Conservation (phyloP, 2,329 filamentous ascomycete genomes). For the Trichophyton schoenleinii region DNA sequence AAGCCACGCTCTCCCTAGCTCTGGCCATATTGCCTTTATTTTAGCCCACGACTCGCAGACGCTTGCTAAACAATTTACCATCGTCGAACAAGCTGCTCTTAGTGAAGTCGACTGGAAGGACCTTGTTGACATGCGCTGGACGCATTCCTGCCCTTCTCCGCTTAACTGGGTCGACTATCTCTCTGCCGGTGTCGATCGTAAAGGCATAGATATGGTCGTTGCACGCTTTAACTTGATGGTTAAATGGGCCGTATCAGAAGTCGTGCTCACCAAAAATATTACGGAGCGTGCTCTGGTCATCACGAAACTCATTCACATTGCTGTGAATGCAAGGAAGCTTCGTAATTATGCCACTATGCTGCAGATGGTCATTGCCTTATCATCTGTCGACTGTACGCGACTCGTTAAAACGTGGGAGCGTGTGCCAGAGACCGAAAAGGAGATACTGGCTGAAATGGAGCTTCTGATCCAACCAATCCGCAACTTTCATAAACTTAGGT, state of each 20-base stretch:
- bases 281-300: slow-evolving; percentile 49
- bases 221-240: slow-evolving; percentile 55
- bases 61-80: slow-evolving; percentile 51
- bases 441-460: slow-evolving; percentile 47
- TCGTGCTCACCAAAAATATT: slow-evolving; percentile 45
- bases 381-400: slow-evolving; percentile 46
- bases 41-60: slow-evolving; percentile 49
- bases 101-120: slow-evolving; percentile 57
- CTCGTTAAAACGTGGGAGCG: slow-evolving; percentile 48
- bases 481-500: slow-evolving; percentile 50
- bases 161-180: slow-evolving; percentile 52
- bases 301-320: slow-evolving; percentile 52
- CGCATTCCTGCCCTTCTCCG: slow-evolving; percentile 40
- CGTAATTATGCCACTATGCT: slow-evolving; percentile 56
- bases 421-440: slow-evolving; percentile 42
- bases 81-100: slow-evolving; percentile 53
- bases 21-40: slow-evolving; percentile 46
- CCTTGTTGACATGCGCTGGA: slow-evolving; percentile 52
- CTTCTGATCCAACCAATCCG: slow-evolving; percentile 48
- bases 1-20: background rate
- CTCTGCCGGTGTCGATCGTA: slow-evolving; percentile 36
- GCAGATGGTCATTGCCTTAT: slow-evolving; percentile 50
- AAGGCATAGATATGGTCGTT: slow-evolving; percentile 52
- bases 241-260: slow-evolving; percentile 53
- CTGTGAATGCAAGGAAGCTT: slow-evolving; percentile 44